Conservation (phyloP, 352 stramenopile species). For the Phytophthora rubi region DNA sequence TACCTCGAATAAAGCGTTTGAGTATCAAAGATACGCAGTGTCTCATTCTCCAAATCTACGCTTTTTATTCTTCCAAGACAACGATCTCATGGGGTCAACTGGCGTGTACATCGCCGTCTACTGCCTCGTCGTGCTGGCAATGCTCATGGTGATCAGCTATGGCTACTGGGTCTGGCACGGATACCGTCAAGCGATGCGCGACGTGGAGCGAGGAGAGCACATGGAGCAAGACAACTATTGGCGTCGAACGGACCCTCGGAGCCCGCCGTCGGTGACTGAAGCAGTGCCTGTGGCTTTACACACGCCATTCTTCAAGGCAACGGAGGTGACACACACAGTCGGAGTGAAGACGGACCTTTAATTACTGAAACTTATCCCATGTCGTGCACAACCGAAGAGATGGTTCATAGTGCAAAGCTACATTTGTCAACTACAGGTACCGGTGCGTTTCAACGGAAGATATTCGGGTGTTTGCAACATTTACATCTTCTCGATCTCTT, state of each 20-base stretch:
- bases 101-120: conserved; percentile 39
- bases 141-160: conserved; percentile 34
- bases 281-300: conserved; percentile 18
- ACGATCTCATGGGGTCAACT: conserved; percentile 16
- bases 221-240: conserved; percentile 36
- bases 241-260: conserved; percentile 23
- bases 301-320: conserved; percentile 11
- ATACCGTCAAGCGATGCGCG: conserved; percentile 38
- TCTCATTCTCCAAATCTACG: background rate
- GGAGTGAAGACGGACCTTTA: conserved; percentile 16
- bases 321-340: conserved; percentile 11
- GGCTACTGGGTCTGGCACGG: conserved; percentile 34
- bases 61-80: background rate
- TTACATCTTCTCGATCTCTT: conserved; percentile 87
- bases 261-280: conserved; percentile 12
- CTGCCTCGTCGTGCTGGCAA: conserved; percentile 38
- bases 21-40: background rate
- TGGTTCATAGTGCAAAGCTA: conserved; percentile 2
- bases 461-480: too few species aligned
- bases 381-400: background rate
- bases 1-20: background rate
- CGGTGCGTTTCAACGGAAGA: too few species aligned
- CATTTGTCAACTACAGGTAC: background rate
- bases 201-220: conserved; percentile 31
- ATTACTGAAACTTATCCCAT: background rate